phyloP scores from a whole-genome alignment of 139 green algal genomes.

The Volvox africanus region DNA sequence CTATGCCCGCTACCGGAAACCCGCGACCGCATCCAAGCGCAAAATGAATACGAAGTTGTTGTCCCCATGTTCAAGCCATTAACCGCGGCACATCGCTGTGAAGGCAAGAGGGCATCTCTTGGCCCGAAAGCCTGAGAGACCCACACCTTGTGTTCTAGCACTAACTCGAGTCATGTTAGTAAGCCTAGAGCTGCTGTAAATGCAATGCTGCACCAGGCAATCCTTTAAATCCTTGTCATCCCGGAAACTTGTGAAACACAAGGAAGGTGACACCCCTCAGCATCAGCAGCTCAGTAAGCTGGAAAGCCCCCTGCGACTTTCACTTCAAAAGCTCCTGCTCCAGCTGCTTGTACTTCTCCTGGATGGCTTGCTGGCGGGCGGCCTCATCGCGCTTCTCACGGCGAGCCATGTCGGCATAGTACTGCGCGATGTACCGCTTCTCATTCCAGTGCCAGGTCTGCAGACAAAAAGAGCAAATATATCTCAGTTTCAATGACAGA shows the following conservation, averaged over 20 bases:
- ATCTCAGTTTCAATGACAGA: background rate
- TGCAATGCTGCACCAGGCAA: background rate
- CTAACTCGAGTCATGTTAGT: conserved; percentile 1
- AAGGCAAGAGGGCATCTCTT: no score
- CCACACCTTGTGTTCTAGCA: no score
- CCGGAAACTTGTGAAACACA: background rate
- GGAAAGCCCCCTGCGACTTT: background rate
- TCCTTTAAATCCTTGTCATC: background rate
- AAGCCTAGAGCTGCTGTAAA: background rate
- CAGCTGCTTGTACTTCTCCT: conserved; percentile 61
- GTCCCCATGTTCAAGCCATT: no score
- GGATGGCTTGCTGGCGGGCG: conserved; percentile 34
- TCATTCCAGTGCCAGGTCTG: conserved; percentile 77
- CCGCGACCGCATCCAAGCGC: no score
- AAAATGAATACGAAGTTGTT: no score
- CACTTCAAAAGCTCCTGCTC: conserved; percentile 48
- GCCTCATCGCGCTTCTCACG: conserved; percentile 59
- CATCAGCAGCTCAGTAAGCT: background rate
- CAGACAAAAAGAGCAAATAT: background rate
- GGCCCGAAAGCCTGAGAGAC: no score
- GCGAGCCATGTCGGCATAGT: conserved; percentile 64
- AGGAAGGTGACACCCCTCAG: background rate
- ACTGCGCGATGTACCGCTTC: conserved; percentile 70
- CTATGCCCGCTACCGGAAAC: no score
- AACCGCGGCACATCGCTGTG: no score